Evolutionary conservation across 768 basidiomycete species (phyloP).

Genomic region (Mrakia blollopis): DNA sequence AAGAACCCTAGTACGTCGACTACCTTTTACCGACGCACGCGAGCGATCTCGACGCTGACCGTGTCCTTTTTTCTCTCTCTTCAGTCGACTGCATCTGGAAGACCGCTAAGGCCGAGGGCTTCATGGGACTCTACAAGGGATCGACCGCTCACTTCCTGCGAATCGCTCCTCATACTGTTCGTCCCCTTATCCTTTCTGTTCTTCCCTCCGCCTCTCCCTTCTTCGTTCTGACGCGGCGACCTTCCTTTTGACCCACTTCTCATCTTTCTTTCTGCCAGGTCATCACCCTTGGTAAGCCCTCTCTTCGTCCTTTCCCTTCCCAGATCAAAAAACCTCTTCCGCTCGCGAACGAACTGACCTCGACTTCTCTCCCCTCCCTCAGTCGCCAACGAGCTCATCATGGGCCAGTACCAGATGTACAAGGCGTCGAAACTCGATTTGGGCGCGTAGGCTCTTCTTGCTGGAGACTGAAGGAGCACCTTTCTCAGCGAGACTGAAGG

Average conservation of each 20-base stretch:
- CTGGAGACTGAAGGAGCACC: not conserved
- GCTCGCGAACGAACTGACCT: not conserved
- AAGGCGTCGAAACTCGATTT: slow-evolving; percentile 11
- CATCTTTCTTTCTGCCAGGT: not conserved
- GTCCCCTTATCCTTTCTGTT: not conserved
- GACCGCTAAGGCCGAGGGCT: slow-evolving; percentile 82
- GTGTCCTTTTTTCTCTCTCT: not conserved
- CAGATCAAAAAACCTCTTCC: too few species aligned
- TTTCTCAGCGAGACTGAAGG: not conserved
- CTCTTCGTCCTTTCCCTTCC: too few species aligned
- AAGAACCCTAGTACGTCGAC: slow-evolving; percentile 60
- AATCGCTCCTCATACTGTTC: slow-evolving; percentile 76
- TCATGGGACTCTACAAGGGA: slow-evolving; percentile 97
- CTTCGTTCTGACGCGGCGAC: slow-evolving; percentile 1
- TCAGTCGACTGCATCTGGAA: slow-evolving; percentile 88
- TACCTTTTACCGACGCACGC: too few species aligned
- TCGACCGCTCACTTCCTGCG: slow-evolving; percentile 57
- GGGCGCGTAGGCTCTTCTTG: not conserved
- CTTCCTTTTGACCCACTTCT: not conserved
- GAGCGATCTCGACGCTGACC: not conserved
- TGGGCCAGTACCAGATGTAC: slow-evolving; percentile 19
- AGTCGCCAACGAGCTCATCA: slow-evolving; percentile 25
- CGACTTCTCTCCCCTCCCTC: not conserved
- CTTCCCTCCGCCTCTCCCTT: not conserved
- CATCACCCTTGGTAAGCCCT: slow-evolving; percentile 19